Evolutionary conservation across 2,329 filamentous ascomycete genomes (phyloP).

Genomic region (Dendrostoma leiphaemia): DNA sequence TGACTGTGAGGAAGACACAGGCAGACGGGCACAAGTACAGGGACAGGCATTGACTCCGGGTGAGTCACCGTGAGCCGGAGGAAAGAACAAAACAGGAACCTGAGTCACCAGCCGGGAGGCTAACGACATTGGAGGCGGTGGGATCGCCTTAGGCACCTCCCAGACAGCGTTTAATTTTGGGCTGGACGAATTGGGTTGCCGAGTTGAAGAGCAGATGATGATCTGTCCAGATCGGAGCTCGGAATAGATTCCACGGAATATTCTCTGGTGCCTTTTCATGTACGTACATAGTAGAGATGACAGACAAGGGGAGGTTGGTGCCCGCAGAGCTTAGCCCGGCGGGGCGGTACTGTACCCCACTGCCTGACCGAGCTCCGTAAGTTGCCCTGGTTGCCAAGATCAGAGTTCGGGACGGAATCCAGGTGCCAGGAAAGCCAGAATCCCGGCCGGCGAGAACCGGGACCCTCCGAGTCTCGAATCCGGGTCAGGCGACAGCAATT

Average conservation of each 20-base stretch:
- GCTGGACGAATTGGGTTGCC: neutral
- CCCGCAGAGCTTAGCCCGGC: neutral
- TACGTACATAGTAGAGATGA: neutral
- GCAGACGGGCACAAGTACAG: too few species aligned
- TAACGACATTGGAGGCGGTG: neutral
- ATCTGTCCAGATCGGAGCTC: slow-evolving; percentile 16
- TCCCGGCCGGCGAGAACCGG: slow-evolving; percentile 15
- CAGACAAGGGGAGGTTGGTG: neutral
- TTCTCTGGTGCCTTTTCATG: too few species aligned
- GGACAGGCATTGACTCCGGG: slow-evolving; percentile 1
- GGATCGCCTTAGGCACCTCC: neutral
- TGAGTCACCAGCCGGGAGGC: slow-evolving; percentile 15
- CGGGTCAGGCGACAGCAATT: slow-evolving; percentile 9
- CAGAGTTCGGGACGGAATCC: neutral
- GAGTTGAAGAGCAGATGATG: slow-evolving; percentile 5
- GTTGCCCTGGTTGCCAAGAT: too few species aligned
- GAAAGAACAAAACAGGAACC: neutral
- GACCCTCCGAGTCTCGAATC: neutral
- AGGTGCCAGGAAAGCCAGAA: neutral
- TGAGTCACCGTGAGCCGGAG: slow-evolving; percentile 13
- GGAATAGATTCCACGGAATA: slow-evolving; percentile 6
- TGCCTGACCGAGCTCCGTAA: slow-evolving; percentile 2
- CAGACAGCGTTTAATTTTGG: neutral
- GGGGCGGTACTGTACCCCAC: neutral
- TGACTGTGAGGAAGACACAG: neutral